A percentile compares a stretch with the other conserved stretches of the same genome.
phyloP scores from a whole-genome alignment of 1,284 basidiomycete species.

The Cutaneotrichosporon daszewskae region DNA sequence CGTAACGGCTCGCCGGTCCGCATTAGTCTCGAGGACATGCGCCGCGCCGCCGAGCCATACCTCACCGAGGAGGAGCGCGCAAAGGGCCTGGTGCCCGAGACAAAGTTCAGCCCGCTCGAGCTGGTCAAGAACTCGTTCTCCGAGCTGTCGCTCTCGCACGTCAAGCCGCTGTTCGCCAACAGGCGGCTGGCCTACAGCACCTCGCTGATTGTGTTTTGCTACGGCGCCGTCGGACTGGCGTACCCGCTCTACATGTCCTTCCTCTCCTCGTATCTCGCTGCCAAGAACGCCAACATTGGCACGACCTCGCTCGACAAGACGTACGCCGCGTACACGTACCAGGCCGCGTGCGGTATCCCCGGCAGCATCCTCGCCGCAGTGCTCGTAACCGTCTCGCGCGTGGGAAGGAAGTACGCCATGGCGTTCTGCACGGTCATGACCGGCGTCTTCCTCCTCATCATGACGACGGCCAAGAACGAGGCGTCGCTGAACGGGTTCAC shows the following conservation, averaged over 20 bases:
- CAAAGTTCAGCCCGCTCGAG: slow-evolving; percentile 31
- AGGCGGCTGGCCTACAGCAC: slow-evolving; percentile 54
- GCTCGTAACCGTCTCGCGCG: slow-evolving; percentile 54
- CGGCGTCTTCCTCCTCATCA: slow-evolving; percentile 58
- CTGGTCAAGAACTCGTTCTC: slow-evolving; percentile 49
- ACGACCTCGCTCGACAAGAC: slow-evolving; percentile 43
- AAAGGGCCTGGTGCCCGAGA: slow-evolving; percentile 13
- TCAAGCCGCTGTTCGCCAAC: slow-evolving; percentile 55
- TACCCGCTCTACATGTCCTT: slow-evolving; percentile 52
- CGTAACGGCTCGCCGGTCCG: slow-evolving; percentile 53
- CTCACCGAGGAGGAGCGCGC: slow-evolving; percentile 20
- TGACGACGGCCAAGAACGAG: slow-evolving; percentile 56
- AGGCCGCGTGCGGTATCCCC: slow-evolving; percentile 53
- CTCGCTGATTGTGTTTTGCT: slow-evolving; percentile 54
- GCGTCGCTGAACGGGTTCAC: slow-evolving; percentile 55
- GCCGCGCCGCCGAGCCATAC: slow-evolving; percentile 37
- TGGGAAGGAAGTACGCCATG: slow-evolving; percentile 56
- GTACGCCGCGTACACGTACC: slow-evolving; percentile 53
- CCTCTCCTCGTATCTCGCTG: slow-evolving; percentile 54
- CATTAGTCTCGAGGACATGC: slow-evolving; percentile 52
- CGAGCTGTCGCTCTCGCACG: slow-evolving; percentile 52
- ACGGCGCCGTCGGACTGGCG: slow-evolving; percentile 58
- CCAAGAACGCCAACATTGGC: slow-evolving; percentile 23
- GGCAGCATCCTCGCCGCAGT: slow-evolving; percentile 57
- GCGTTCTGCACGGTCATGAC: slow-evolving; percentile 53